Evolutionary conservation across 495 filamentous ascomycete species (phyloP).

Genomic region (Acidiella bohemica): DNA sequence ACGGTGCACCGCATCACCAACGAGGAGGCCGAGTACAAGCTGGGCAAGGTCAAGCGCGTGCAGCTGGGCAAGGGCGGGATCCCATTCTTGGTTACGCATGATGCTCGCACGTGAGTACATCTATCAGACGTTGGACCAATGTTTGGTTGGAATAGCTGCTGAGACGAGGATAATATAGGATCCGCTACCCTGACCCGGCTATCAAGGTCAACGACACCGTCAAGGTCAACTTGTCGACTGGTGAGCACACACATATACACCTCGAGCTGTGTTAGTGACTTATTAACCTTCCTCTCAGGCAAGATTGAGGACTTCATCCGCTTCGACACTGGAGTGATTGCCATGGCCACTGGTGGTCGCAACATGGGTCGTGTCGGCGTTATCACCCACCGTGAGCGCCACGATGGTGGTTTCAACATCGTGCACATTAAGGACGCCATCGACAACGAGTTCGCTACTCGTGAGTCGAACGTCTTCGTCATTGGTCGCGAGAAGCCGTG

Average conservation of each 20-base stretch:
- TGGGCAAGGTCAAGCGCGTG: slow-evolving; percentile 98
- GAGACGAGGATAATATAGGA: slow-evolving; percentile 41
- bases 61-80: slow-evolving; percentile 98
- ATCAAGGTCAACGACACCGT: slow-evolving; percentile 99
- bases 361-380: slow-evolving; percentile 99
- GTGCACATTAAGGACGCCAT: slow-evolving; percentile 99
- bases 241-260: slow-evolving; percentile 26
- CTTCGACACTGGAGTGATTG: slow-evolving; percentile 94
- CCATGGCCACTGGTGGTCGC: slow-evolving; percentile 96
- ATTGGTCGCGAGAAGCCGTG: slow-evolving; percentile 96
- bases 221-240: slow-evolving; percentile 92
- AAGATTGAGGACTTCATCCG: slow-evolving; percentile 93
- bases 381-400: slow-evolving; percentile 98
- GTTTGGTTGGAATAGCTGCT: slow-evolving; percentile 57
- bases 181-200: slow-evolving; percentile 93
- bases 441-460: slow-evolving; percentile 98
- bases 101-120: slow-evolving; percentile 99
- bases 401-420: slow-evolving; percentile 99
- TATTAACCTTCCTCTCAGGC: slow-evolving; percentile 8
- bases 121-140: slow-evolving; percentile 99
- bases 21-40: slow-evolving; percentile 98
- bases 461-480: slow-evolving; percentile 96
- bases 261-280: not conserved
- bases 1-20: slow-evolving; percentile 96
- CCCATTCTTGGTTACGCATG: slow-evolving; percentile 99